Evolutionary conservation across 495 filamentous ascomycete species (phyloP).

Genomic region (Talaromyces borbonicus): DNA sequence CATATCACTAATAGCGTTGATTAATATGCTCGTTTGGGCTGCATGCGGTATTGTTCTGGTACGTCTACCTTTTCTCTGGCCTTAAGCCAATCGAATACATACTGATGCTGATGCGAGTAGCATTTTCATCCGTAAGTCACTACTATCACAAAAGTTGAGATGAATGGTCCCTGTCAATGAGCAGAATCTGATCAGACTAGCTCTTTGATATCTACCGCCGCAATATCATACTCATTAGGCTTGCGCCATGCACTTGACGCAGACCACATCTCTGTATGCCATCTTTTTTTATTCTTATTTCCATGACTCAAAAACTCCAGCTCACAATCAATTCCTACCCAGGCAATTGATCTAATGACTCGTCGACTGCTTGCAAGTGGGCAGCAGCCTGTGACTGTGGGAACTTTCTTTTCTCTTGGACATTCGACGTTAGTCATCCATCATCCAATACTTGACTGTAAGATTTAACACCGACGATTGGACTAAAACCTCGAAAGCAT

Average conservation of each 20-base stretch:
- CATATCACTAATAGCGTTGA: constrained; percentile 50
- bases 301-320: background rate
- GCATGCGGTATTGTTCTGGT: constrained; percentile 60
- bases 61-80: background rate
- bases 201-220: constrained; percentile 63
- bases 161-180: background rate
- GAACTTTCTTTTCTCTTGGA: constrained; percentile 90
- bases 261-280: constrained; percentile 73
- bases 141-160: background rate
- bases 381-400: constrained; percentile 81
- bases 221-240: constrained; percentile 81
- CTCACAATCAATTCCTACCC: background rate
- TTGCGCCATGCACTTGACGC: constrained; percentile 92
- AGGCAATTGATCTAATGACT: constrained; percentile 94
- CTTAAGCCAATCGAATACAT: background rate
- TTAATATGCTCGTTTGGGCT: constrained; percentile 67
- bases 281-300: background rate
- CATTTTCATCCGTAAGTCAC: constrained; percentile 24
- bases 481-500: constrained; percentile 38
- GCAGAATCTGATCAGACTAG: constrained; percentile 18
- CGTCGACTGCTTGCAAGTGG: constrained; percentile 80
- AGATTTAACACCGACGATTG: no score
- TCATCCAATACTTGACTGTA: no score
- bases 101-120: constrained; percentile 11
- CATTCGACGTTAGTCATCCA: constrained; percentile 61